phyloP scores from a whole-genome alignment of 345 rosid species.

The Orychophragmus violaceus region DNA sequence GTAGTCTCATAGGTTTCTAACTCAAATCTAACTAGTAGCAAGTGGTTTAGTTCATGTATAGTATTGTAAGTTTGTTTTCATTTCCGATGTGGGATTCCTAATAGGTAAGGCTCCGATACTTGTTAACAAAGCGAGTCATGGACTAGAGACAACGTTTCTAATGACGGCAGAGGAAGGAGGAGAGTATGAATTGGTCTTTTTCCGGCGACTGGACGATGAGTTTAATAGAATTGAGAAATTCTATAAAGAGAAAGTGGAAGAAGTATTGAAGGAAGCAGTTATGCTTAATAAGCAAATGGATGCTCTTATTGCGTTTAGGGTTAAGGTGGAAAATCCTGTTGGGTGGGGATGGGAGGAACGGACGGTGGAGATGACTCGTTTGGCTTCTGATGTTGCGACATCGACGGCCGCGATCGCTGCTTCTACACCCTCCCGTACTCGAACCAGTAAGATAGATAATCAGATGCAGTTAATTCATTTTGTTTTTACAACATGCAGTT shows the following conservation, averaged over 20 bases:
- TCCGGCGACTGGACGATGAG: too few species aligned
- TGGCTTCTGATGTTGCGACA: neutral
- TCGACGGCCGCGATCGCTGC: constrained; percentile 35
- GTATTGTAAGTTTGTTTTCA: too few species aligned
- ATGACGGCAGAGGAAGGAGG: constrained; percentile 40
- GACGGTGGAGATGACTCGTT: constrained; percentile 33
- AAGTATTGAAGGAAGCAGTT: too few species aligned
- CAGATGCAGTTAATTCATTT: too few species aligned
- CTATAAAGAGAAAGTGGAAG: too few species aligned
- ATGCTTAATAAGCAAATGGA: too few species aligned
- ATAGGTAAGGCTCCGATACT: constrained; percentile 24
- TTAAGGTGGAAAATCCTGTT: constrained; percentile 42
- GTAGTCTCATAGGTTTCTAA: neutral
- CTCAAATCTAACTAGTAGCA: neutral
- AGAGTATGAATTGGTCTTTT: too few species aligned
- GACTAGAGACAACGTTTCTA: constrained; percentile 39
- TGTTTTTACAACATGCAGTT: too few species aligned
- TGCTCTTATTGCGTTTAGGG: constrained; percentile 42
- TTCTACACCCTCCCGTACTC: constrained; percentile 32
- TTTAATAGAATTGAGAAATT: too few species aligned
- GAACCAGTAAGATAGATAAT: constrained; percentile 30
- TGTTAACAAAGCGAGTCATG: constrained; percentile 33
- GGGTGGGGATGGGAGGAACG: constrained; percentile 39
- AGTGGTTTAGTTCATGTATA: too few species aligned
- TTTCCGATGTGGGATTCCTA: neutral